Percentiles rank a stretch among this genome's conserved stretches.
Conservation (phyloP, 352 stramenopile species). For the Phytophthora colocasiae region DNA sequence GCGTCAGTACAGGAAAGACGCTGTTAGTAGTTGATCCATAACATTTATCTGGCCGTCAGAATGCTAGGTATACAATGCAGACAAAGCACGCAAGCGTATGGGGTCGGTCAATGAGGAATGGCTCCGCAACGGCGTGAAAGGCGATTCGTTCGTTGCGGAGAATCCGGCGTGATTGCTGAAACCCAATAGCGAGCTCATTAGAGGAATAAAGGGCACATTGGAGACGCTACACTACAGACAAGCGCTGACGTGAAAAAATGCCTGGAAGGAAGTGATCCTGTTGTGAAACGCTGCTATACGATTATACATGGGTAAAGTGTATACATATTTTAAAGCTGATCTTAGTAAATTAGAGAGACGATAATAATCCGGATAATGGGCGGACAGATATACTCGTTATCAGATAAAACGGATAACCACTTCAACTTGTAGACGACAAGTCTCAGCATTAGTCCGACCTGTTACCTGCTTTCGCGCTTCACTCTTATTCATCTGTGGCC, state of each 20-base stretch:
- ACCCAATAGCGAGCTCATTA: constrained; percentile 18
- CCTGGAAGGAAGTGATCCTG: constrained; percentile 23
- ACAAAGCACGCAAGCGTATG: background rate
- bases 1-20: constrained; percentile 31
- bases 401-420: constrained; percentile 16
- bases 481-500: constrained; percentile 20
- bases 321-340: background rate
- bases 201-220: constrained; percentile 4
- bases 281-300: constrained; percentile 21
- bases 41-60: constrained; percentile 9
- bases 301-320: constrained; percentile 4
- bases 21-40: constrained; percentile 8
- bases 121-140: constrained; percentile 26
- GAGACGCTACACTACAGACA: constrained; percentile 3
- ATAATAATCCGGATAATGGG: too few species aligned
- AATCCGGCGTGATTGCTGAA: constrained; percentile 33
- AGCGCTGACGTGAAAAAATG: constrained; percentile 27
- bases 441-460: constrained; percentile 20
- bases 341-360: background rate
- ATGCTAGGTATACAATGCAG: background rate
- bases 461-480: constrained; percentile 1
- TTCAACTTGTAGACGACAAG: constrained; percentile 6
- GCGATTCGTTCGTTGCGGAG: constrained; percentile 11
- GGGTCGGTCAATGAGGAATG: background rate
- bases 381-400: constrained; percentile 4